phyloP scores from a whole-genome alignment of 306 rosid genomes.

The Spatholobus suberectus region DNA sequence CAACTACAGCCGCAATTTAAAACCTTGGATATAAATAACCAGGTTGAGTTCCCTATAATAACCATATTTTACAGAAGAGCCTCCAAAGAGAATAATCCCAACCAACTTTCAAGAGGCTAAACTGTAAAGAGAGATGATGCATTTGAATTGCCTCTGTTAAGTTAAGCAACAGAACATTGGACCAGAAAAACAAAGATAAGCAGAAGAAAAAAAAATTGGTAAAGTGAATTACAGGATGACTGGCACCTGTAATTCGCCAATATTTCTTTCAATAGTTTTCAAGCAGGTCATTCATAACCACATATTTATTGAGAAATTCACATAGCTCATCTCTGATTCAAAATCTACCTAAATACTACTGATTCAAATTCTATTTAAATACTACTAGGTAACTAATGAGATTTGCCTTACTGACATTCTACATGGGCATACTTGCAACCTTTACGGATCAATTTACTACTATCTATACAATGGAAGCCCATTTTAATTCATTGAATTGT shows the following conservation, averaged over 20 bases:
- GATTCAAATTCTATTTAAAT: background rate
- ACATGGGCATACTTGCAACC: slow-evolving; percentile 4
- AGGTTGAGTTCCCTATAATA: background rate
- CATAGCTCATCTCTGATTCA: background rate
- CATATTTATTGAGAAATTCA: background rate
- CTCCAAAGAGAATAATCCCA: slow-evolving; percentile 1
- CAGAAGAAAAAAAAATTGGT: background rate
- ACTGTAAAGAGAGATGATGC: background rate
- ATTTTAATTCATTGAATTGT: background rate
- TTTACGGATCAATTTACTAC: background rate
- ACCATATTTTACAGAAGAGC: background rate
- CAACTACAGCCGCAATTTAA: no score
- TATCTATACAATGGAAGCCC: background rate
- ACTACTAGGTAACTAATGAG: background rate
- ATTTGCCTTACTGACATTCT: background rate
- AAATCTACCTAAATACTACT: no score
- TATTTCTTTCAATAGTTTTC: background rate
- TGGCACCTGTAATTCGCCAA: background rate
- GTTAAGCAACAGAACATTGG: background rate
- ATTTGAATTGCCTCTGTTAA: background rate
- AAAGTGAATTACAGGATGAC: background rate
- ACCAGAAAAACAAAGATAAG: background rate
- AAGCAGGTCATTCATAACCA: background rate
- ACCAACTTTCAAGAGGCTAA: slow-evolving; percentile 24
- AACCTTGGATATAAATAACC: no score